Base-by-base conservation (phyloP, 495 filamentous ascomycete species). In the Trichocladium antarcticum region DNA sequence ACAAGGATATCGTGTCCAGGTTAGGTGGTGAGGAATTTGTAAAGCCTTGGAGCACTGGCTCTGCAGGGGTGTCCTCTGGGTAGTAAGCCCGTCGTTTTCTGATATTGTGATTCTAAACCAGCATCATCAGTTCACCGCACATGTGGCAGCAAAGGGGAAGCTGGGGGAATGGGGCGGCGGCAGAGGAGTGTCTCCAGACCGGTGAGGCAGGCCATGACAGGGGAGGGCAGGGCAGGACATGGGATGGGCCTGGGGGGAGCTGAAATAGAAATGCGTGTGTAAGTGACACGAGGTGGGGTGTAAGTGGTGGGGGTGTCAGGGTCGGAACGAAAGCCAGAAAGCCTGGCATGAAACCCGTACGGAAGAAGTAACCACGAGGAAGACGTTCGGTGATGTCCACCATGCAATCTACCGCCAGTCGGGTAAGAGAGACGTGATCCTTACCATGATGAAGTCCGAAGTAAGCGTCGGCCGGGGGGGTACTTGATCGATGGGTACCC, bases 41-140 rank as follows among this genome's bases (percentile, higher is more conserved):
- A 35, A 58, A 45, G 62, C 60, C 61, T 59, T 64, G 62, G 61
- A 62, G 60, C 52, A 60, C 61, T 49, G 60, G 52, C 61, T 65
- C 67, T 50, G 56, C 56, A 59, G 64, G 60, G 57, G 62, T 38
- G 49, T 65, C 68, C 57, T 65, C 66, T 43, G 62, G 59, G 62
- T 58, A 61, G 56, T 68, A 68, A 52, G 65, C 65, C 64, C 69
- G 69, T 49, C 71, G 68, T 51, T 68, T 73, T 60, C 65, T 72
- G 58, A 69, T 59, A 66, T 67, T 69, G 60, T 56, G 61, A 61
- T 70, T 72, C 70, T 74, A 70, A 58, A 66, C 58, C 63, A 62
- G 45, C 60, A 64, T 66, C 59, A 67, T 73, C 66, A 73, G 71
- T 60, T 58, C 62, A 68, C 68, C 63, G 67, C 59, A 67, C 59